Evolutionary conservation across 2,329 filamentous ascomycete genomes (phyloP).

Genomic region (Apiospora aurea): DNA sequence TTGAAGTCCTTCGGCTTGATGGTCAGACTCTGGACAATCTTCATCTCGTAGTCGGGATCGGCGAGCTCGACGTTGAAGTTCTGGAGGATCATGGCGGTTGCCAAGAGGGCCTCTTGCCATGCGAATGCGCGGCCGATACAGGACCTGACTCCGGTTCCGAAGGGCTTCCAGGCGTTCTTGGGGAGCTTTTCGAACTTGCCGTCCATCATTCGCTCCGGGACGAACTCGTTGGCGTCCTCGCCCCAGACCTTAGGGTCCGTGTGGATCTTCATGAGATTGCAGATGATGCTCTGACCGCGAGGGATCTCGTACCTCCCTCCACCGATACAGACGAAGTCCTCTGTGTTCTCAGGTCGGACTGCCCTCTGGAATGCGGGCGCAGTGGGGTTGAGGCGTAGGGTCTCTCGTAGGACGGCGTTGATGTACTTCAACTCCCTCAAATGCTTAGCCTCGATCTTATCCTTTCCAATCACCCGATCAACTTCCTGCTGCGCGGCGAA

Average conservation of each 20-base stretch:
- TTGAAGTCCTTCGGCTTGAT: constrained; percentile 70
- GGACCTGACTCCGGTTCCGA: constrained; percentile 73
- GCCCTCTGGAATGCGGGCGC: constrained; percentile 51
- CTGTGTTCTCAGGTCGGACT: constrained; percentile 62
- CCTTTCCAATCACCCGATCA: constrained; percentile 67
- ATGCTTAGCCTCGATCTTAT: constrained; percentile 65
- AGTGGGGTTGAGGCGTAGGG: constrained; percentile 57
- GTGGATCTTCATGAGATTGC: constrained; percentile 63
- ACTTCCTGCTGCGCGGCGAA: constrained; percentile 71
- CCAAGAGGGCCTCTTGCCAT: constrained; percentile 74
- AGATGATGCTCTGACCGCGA: constrained; percentile 56
- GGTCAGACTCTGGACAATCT: constrained; percentile 56
- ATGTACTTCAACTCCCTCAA: constrained; percentile 71
- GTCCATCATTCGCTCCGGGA: constrained; percentile 75
- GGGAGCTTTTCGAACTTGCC: constrained; percentile 72
- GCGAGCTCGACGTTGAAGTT: constrained; percentile 67
- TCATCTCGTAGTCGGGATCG: constrained; percentile 55
- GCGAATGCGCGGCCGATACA: constrained; percentile 79
- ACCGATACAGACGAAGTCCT: constrained; percentile 63
- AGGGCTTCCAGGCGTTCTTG: constrained; percentile 73
- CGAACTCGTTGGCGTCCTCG: constrained; percentile 69
- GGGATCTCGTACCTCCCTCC: constrained; percentile 67
- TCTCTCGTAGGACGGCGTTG: constrained; percentile 63
- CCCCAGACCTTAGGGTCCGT: constrained; percentile 70
- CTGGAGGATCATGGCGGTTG: constrained; percentile 63